Conservation (phyloP, 2,329 filamentous ascomycete species). For the Aspergillus nomiae region DNA sequence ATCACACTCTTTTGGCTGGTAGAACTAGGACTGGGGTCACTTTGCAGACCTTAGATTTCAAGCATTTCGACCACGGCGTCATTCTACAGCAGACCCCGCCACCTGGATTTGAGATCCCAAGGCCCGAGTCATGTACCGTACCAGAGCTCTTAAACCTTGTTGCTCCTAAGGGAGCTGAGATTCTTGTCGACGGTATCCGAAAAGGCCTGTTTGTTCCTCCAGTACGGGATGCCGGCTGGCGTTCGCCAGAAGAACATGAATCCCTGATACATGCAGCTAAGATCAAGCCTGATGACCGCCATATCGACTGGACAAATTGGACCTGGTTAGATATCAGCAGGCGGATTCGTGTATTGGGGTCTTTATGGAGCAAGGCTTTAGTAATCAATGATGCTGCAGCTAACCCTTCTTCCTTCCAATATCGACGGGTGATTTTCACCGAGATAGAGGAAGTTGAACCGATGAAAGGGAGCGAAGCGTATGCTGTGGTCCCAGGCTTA, state of each 20-base stretch:
- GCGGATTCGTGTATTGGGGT: conserved; percentile 62
- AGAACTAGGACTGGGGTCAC: conserved; percentile 70
- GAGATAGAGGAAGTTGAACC: conserved; percentile 36
- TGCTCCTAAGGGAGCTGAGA: conserved; percentile 65
- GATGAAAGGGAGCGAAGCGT: conserved; percentile 25
- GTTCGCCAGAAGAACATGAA: conserved; percentile 24
- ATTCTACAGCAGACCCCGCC: conserved; percentile 70
- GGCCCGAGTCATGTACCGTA: conserved; percentile 51
- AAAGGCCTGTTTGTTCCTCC: conserved; percentile 67
- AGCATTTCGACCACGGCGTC: conserved; percentile 74
- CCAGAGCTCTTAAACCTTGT: conserved; percentile 57
- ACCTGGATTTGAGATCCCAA: conserved; percentile 57
- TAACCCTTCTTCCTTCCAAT: conserved; percentile 23
- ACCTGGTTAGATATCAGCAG: conserved; percentile 57
- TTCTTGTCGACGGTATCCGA: conserved; percentile 69
- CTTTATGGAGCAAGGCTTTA: conserved; percentile 62
- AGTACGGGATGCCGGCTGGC: conserved; percentile 38
- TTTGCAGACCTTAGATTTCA: conserved; percentile 80
- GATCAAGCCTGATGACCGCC: conserved; percentile 64
- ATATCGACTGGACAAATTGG: conserved; percentile 63
- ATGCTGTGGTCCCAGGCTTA: conserved; percentile 37
- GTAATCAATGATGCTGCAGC: conserved; percentile 23
- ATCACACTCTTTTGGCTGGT: conserved; percentile 73
- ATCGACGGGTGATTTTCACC: conserved; percentile 41
- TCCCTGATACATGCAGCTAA: conserved; percentile 67